Conservation (phyloP, 768 basidiomycete genomes). For the Lentinula sp. region DNA sequence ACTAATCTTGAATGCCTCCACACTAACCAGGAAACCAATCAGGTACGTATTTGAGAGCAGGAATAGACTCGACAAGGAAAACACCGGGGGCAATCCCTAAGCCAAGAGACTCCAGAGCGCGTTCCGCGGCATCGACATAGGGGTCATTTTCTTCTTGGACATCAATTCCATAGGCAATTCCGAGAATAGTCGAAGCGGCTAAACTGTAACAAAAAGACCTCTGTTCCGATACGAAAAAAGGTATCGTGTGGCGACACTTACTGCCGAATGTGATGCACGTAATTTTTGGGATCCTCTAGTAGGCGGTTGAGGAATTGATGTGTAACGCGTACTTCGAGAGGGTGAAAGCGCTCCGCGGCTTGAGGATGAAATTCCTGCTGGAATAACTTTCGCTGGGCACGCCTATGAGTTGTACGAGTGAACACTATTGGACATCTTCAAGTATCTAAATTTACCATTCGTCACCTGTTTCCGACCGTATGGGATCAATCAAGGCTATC, state of each 20-base stretch:
- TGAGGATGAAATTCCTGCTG: constrained; percentile 17
- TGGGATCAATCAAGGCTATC: neutral
- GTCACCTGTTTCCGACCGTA: constrained; percentile 6
- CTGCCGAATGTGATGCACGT: constrained; percentile 12
- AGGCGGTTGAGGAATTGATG: constrained; percentile 17
- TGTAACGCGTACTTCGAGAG: constrained; percentile 15
- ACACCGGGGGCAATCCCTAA: constrained; percentile 12
- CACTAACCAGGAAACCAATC: constrained; percentile 19
- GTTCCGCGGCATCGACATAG: constrained; percentile 13
- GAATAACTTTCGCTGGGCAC: constrained; percentile 16
- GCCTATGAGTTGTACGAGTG: constrained; percentile 10
- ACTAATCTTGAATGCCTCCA: neutral
- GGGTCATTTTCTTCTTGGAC: constrained; percentile 18
- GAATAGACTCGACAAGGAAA: constrained; percentile 16
- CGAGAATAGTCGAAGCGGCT: constrained; percentile 16
- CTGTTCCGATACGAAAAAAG: neutral
- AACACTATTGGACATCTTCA: neutral
- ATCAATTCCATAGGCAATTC: constrained; percentile 21
- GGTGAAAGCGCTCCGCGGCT: constrained; percentile 13
- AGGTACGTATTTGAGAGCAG: constrained; percentile 19
- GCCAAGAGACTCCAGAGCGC: constrained; percentile 10
- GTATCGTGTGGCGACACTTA: neutral
- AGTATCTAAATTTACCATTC: constrained; percentile 9
- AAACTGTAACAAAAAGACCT: constrained; percentile 12
- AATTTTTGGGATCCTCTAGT: constrained; percentile 13